phyloP scores from a whole-genome alignment of 2,329 filamentous ascomycete species.

The Aspergillus novofumigatus region DNA sequence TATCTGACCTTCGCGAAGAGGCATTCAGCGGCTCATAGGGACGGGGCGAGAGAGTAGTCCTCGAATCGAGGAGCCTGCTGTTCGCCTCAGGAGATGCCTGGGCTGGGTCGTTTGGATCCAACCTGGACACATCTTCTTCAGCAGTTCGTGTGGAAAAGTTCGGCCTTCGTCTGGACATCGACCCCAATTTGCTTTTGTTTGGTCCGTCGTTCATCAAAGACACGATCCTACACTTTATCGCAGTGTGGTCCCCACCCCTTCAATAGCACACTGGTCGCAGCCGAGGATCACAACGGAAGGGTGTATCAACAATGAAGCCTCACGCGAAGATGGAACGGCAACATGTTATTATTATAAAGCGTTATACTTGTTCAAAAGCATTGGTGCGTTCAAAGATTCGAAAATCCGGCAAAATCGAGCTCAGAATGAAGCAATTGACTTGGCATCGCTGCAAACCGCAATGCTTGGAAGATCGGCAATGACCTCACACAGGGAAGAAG shows the following conservation, averaged over 20 bases:
- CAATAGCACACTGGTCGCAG: not conserved
- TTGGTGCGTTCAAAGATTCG: not conserved
- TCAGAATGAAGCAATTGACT: not conserved
- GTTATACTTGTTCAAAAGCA: too few relatives aligned
- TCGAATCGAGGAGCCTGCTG: slow-evolving; percentile 20
- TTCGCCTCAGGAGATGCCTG: slow-evolving; percentile 19
- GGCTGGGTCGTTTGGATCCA: slow-evolving; percentile 29
- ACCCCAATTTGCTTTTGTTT: slow-evolving; percentile 17
- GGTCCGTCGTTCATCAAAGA: slow-evolving; percentile 20
- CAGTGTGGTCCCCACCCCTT: slow-evolving; percentile 1
- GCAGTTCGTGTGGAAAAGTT: slow-evolving; percentile 37
- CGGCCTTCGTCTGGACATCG: slow-evolving; percentile 34
- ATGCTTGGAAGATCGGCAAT: slow-evolving; percentile 8
- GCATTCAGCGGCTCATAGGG: slow-evolving; percentile 23
- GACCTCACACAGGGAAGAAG: slow-evolving; percentile 16
- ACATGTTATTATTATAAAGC: not conserved
- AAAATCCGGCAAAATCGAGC: not conserved
- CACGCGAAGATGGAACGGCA: not conserved
- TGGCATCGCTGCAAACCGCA: slow-evolving; percentile 8
- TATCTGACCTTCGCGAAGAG: slow-evolving; percentile 12
- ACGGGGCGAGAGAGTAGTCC: slow-evolving; percentile 16
- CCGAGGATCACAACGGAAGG: not conserved
- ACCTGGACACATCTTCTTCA: slow-evolving; percentile 33
- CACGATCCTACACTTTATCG: slow-evolving; percentile 1
- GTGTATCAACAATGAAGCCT: not conserved